Evolutionary conservation across 345 rosid genomes (phyloP), one percentile per base, ranked within the genome.

Genomic region (Syzygium grande): DNA sequence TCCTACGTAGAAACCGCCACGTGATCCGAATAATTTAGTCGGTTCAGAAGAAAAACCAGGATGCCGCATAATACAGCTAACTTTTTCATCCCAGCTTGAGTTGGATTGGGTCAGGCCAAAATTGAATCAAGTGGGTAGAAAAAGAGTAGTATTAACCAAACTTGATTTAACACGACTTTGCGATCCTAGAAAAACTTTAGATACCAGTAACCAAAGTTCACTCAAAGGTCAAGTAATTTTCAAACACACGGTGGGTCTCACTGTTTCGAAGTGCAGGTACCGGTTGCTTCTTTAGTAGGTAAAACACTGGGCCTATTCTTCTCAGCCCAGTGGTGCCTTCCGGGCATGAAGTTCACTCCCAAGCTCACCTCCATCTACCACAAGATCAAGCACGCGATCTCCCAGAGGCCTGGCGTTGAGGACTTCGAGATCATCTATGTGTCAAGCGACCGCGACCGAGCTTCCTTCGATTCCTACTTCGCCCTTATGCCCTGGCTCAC

Each of bases 281-380:
- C 91, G 2, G 90, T 94, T 84, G 87, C 91, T 30, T 91, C 93
- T 16, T 83, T 94, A 89, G 88, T 88, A 11, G 95, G 95, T 13
- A 93, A 92, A 89, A 93, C 94, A 7, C 52, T 93, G 30, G 96
- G 96, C 34, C 89, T 94, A 22, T 92, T 91, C 88, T 92, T 94
- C 91, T 93, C 96, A 3, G 93, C 93, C 3, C 89, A 92, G n/a
- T 93, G 96, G 96, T 91, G 96, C 85, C 85, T 90, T 23, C 96
- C 96, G 23, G 91, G 94, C 6, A 87, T 29, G 51, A 91, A 93
- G 54, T 94, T 94, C 89, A 90, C 92, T 86, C 92, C 93, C 25
- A 94, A 91, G 90, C 89, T 94, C 23, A 49, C 89, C 43, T 88
- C 94, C 84, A 89, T 91, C 89, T 93, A 94, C 93, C 89, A 91